A percentile compares a stretch with the other conserved stretches of the same genome.
These are phyloP conservation scores for Diplodia intermedia DNA, from an alignment of 2,329 filamentous ascomycete species.

Conservation along the genomic window DNA sequence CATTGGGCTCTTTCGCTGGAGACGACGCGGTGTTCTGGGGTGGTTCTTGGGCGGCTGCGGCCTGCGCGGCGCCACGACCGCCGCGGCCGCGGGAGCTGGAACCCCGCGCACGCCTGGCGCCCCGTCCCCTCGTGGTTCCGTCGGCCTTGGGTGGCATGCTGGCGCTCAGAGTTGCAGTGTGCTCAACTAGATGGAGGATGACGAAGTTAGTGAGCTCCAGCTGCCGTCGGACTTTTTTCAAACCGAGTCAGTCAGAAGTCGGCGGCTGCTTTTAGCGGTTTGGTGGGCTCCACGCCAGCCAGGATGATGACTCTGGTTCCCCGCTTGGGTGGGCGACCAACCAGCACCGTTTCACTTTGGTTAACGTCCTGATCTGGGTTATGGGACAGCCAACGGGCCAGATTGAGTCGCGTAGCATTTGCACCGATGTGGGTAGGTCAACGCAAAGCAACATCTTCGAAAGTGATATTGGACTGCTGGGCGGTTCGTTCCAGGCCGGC, in stretches of 20 bases:
- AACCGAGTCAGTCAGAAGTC: constrained; percentile 23
- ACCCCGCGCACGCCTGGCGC: constrained; percentile 37
- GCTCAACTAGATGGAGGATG: constrained; percentile 5
- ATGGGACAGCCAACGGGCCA: too few relatives aligned
- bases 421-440: not conserved
- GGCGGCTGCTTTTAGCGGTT: not conserved
- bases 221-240: constrained; percentile 16
- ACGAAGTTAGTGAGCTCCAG: constrained; percentile 19
- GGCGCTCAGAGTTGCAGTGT: not conserved
- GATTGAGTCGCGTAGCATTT: too few relatives aligned
- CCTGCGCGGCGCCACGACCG: constrained; percentile 35
- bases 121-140: constrained; percentile 35
- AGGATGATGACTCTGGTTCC: constrained; percentile 9
- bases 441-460: not conserved
- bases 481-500: not conserved
- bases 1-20: constrained; percentile 1
- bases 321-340: constrained; percentile 16
- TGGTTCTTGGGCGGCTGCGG: constrained; percentile 37
- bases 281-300: constrained; percentile 13
- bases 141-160: constrained; percentile 45
- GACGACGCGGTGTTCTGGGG: constrained; percentile 34
- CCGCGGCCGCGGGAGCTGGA: constrained; percentile 34
- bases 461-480: constrained; percentile 1
- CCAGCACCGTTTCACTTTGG: not conserved
- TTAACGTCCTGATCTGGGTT: not conserved